Percentiles rank a stretch among this genome's conserved stretches.
phyloP scores from a whole-genome alignment of 371 early-diverging fungal species.

The Scutellospora calospora region DNA sequence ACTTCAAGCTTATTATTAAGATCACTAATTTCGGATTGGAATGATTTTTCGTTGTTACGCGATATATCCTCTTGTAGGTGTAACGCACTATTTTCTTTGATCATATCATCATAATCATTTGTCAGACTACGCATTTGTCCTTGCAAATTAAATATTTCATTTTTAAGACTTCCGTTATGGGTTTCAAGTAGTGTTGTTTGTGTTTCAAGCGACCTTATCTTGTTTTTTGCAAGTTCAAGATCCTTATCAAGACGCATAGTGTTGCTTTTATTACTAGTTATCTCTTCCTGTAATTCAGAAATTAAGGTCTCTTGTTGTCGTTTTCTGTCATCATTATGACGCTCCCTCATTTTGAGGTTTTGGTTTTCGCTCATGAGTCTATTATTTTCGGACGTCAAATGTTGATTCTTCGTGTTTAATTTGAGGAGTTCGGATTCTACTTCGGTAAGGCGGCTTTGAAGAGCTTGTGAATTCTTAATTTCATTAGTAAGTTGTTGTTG shows the following conservation, averaged over 20 bases:
- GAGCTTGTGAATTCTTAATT: not conserved
- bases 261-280: not conserved
- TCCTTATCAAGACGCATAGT: not conserved
- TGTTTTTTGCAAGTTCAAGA: not conserved
- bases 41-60: not conserved
- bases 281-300: not conserved
- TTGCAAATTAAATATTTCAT: not conserved
- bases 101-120: not conserved
- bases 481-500: slow-evolving; percentile 22
- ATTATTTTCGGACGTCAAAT: slow-evolving; percentile 9
- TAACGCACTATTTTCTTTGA: not conserved
- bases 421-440: not conserved
- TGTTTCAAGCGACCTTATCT: not conserved
- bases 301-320: not conserved
- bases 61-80: not conserved
- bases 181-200: not conserved
- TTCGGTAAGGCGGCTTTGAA: not conserved
- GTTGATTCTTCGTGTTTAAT: not conserved
- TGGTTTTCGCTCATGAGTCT: not conserved
- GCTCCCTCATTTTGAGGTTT: not conserved
- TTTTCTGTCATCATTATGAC: not conserved
- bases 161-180: not conserved
- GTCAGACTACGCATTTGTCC: not conserved
- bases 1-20: not conserved
- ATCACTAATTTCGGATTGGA: not conserved